Conservation (phyloP, 345 rosid species). For the Bruguiera sexangula region DNA sequence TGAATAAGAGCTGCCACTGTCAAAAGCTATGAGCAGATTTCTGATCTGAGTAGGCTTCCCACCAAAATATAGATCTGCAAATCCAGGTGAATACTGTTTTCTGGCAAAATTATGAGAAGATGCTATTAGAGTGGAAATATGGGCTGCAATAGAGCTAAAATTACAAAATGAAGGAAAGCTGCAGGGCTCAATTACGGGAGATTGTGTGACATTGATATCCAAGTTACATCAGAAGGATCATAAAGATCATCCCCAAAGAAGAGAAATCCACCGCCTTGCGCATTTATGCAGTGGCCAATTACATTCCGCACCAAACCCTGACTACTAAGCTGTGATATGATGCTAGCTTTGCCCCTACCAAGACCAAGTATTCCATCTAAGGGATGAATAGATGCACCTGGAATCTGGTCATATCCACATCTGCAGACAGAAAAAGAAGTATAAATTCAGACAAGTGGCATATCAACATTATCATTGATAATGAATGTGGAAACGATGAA, state of each 20-base stretch:
- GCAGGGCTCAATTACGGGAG: conserved; percentile 34
- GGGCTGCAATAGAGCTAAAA: conserved; percentile 1
- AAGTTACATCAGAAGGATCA: conserved; percentile 58
- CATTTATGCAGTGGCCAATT: conserved; percentile 82
- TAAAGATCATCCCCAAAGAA: conserved; percentile 79
- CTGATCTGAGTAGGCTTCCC: conserved; percentile 59
- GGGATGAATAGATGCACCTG: conserved; percentile 64
- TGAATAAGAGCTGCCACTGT: conserved; percentile 94
- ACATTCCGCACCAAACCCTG: conserved; percentile 66
- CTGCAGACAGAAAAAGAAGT: conserved; percentile 30
- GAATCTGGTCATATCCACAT: conserved; percentile 84
- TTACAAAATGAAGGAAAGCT: not conserved
- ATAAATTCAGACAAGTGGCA: not conserved
- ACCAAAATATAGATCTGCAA: conserved; percentile 57
- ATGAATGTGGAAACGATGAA: conserved; percentile 2
- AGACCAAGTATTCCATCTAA: conserved; percentile 97
- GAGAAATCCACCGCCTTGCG: conserved; percentile 79
- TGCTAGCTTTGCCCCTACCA: conserved; percentile 79
- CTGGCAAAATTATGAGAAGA: conserved; percentile 36
- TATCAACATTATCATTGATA: not conserved
- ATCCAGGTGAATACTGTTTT: conserved; percentile 75
- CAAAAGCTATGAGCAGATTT: conserved; percentile 52
- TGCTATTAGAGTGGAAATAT: conserved; percentile 3
- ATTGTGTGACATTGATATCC: conserved; percentile 77
- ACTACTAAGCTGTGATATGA: conserved; percentile 67